Evolutionary conservation across 257 asterid genomes (phyloP), one percentile per base, ranked within the genome.

Genomic region (Petrea volubilis): DNA sequence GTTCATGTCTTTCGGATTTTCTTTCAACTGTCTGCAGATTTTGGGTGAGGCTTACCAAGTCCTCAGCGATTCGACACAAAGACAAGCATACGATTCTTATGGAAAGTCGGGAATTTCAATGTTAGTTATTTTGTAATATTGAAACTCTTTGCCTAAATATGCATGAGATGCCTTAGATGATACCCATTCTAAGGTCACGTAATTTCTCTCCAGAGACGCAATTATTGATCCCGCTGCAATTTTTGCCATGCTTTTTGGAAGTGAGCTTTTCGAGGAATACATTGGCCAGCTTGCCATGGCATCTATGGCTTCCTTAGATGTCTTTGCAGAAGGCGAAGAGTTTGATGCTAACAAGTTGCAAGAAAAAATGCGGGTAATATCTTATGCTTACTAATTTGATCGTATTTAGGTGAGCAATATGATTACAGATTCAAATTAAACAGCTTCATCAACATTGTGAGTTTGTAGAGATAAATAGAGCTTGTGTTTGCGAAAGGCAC

Each of bases 201-300:
- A n/a, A n/a, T n/a, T 68, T 76, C 62, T 63, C 76, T 78, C 67
- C 92, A 95, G 99, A 57, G 99, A 95, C 24, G 89, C 97, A 57
- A 92, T 95, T 56, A 92, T 95, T 68, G 99, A 95, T 77, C 99
- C 99, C 75, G 98, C 98, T 11, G 99, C 98, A 68, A 95, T 95
- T 51, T 95, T 95, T 78, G 98, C 99, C 63, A 92, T 95, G 99
- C 98, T 95, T 56, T 95, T 95, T 64, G 99, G 99, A 72, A 95
- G 99, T 81, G 99, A 95, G 80, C 98, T 90, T 77, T 95, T 95
- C 77, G 99, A 95, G 86, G 99, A 88, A 73, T 95, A 95, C 81
- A 92, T 95, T 76, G 99, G 99, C 64, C 97, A 95, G 84, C 96
- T 95, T 81, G 99, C 99, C 76, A 88, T 95, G 99, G 98, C 99